Percentiles rank a stretch among this genome's conserved stretches.
These are phyloP conservation scores for Picea sitchensis DNA, from an alignment of 75 land plant genomes.

Conservation along the genomic window DNA sequence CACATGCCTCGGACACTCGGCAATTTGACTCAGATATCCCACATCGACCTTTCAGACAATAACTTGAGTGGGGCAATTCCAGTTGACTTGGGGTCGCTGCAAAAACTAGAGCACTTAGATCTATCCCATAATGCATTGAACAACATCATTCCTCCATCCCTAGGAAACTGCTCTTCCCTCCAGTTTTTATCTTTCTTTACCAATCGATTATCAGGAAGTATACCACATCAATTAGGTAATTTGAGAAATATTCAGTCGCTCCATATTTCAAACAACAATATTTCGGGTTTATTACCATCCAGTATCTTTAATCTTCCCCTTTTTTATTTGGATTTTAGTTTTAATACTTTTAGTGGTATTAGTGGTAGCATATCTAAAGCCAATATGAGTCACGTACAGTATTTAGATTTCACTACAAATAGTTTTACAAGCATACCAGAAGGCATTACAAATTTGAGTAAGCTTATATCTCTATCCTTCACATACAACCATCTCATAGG, in stretches of 20 bases:
- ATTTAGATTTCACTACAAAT: too few relatives aligned
- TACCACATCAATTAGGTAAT: constrained; percentile 25
- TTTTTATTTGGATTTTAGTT: constrained; percentile 24
- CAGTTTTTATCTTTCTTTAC: constrained; percentile 26
- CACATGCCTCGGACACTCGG: too few relatives aligned
- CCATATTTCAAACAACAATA: too few relatives aligned
- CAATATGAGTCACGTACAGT: too few relatives aligned
- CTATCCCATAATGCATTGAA: constrained; percentile 3
- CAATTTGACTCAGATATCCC: too few relatives aligned
- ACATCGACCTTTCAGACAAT: not conserved
- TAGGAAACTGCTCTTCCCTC: constrained; percentile 17
- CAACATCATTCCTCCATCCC: constrained; percentile 18
- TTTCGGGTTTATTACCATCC: too few relatives aligned
- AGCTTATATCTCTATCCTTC: too few relatives aligned
- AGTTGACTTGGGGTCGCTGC: constrained; percentile 11
- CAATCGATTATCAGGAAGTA: constrained; percentile 37
- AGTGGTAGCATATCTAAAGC: too few relatives aligned
- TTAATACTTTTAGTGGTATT: not conserved
- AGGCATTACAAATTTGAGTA: too few relatives aligned
- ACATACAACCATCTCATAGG: too few relatives aligned
- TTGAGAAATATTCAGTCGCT: too few relatives aligned
- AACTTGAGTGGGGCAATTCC: constrained; percentile 25
- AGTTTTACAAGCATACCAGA: too few relatives aligned
- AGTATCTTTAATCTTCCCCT: not conserved
- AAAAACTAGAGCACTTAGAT: not conserved